Conservation (phyloP, 768 basidiomycete genomes). For the Auricularia cornea region DNA sequence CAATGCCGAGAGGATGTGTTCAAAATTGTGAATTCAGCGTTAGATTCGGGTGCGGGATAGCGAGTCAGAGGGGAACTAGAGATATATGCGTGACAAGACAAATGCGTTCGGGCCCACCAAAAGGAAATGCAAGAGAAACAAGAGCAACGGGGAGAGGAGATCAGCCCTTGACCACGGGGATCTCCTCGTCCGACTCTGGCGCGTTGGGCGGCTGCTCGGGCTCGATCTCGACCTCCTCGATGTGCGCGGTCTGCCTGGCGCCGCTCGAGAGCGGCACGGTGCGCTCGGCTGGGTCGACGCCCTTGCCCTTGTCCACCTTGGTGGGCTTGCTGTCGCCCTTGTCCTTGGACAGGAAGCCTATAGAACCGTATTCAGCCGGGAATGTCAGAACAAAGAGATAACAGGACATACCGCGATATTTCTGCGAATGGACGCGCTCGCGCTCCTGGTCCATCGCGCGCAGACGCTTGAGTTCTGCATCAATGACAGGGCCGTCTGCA, state of each 20-base stretch:
- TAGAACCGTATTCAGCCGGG: neutral
- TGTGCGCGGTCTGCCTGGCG: neutral
- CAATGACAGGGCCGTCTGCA: conserved; percentile 48
- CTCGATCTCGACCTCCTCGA: conserved; percentile 1
- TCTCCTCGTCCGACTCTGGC: neutral
- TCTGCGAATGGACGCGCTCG: conserved; percentile 56
- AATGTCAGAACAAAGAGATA: neutral
- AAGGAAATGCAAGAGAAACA: neutral
- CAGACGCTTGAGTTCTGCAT: conserved; percentile 57
- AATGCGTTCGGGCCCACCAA: too few species aligned
- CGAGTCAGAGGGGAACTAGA: neutral
- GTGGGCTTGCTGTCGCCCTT: neutral
- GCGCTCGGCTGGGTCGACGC: neutral
- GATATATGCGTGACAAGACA: too few species aligned
- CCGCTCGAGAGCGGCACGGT: neutral
- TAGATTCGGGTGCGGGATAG: neutral
- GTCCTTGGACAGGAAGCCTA: neutral
- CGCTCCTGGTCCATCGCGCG: conserved; percentile 57
- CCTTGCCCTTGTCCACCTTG: neutral
- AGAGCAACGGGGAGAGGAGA: neutral
- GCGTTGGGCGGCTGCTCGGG: neutral
- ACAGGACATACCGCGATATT: conserved; percentile 62
- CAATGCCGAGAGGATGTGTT: too few species aligned
- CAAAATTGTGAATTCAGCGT: neutral
- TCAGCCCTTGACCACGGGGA: neutral